These are phyloP conservation scores for Tieghemostelium lacteum DNA, from an alignment of 78 protist genomes.

Conservation along the genomic window DNA sequence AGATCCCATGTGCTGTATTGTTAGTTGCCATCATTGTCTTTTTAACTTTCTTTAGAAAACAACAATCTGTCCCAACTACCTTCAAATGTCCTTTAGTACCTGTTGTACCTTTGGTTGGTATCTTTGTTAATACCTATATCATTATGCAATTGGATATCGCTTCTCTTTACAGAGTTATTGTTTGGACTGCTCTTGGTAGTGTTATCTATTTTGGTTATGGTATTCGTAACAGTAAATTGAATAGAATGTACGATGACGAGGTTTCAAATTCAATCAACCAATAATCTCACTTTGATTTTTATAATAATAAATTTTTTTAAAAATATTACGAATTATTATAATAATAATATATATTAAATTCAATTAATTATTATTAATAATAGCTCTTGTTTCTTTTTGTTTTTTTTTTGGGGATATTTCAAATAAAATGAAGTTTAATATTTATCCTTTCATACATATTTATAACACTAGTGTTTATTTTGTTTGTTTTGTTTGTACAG, in stretches of 20 bases:
- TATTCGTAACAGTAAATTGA: slow-evolving; percentile 75
- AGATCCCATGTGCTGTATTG: not conserved
- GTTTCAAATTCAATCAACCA: not conserved
- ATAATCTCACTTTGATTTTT: no score
- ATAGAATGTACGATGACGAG: not conserved
- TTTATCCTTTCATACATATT: no score
- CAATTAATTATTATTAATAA: no score
- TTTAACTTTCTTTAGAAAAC: slow-evolving; percentile 2
- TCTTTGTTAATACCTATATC: slow-evolving; percentile 63
- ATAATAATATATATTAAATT: no score
- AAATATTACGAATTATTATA: not conserved
- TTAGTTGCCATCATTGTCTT: not conserved
- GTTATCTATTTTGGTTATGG: slow-evolving; percentile 72
- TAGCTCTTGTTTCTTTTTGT: no score
- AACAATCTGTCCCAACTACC: slow-evolving; percentile 13
- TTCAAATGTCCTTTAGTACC: slow-evolving; percentile 67
- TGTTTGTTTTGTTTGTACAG: no score
- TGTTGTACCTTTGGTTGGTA: slow-evolving; percentile 72
- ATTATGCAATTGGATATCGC: slow-evolving; percentile 61
- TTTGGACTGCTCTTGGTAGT: slow-evolving; percentile 77
- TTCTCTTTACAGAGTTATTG: slow-evolving; percentile 29
- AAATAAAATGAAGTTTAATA: no score
- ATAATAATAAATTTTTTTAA: no score
- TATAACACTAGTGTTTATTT: no score
- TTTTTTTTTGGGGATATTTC: no score